These are phyloP conservation scores for Canna indica DNA, from an alignment of 176 grass and related monocot genomes.

Conservation along the genomic window DNA sequence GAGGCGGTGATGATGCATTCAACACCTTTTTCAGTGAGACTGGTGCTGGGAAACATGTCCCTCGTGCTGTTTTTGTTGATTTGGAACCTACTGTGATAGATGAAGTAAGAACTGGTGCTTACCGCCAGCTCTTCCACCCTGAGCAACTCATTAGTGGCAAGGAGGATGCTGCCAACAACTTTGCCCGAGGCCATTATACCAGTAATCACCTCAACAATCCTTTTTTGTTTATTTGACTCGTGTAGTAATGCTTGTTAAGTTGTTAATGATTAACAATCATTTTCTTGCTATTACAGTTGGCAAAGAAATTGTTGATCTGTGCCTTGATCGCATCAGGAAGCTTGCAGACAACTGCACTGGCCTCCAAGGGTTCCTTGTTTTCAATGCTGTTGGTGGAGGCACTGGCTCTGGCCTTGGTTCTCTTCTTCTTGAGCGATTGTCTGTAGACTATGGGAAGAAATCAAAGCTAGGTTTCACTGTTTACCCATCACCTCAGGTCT, in stretches of 20 bases:
- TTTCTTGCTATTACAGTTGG: not conserved
- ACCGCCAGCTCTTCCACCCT: slow-evolving; percentile 4
- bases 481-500: slow-evolving; percentile 15
- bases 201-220: not conserved
- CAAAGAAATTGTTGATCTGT: slow-evolving; percentile 15
- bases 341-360: slow-evolving; percentile 16
- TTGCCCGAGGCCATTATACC: not conserved
- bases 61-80: not conserved
- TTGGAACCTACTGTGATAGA: slow-evolving; percentile 1
- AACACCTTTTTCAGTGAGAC: slow-evolving; percentile 3
- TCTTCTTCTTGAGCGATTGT: slow-evolving; percentile 18
- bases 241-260: not conserved
- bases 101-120: not conserved
- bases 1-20: not conserved
- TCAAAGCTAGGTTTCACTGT: slow-evolving; percentile 13
- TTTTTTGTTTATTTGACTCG: not conserved
- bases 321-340: slow-evolving; percentile 19
- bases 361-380: slow-evolving; percentile 14
- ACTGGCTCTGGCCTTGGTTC: slow-evolving; percentile 15
- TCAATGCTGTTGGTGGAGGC: slow-evolving; percentile 15
- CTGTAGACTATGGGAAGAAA: slow-evolving; percentile 15
- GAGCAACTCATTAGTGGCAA: slow-evolving; percentile 5
- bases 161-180: slow-evolving; percentile 9
- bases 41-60: not conserved
- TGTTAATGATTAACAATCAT: not conserved